Base-by-base conservation (phyloP, 1,139 yeast species). In the Suhomyces terraborum region DNA sequence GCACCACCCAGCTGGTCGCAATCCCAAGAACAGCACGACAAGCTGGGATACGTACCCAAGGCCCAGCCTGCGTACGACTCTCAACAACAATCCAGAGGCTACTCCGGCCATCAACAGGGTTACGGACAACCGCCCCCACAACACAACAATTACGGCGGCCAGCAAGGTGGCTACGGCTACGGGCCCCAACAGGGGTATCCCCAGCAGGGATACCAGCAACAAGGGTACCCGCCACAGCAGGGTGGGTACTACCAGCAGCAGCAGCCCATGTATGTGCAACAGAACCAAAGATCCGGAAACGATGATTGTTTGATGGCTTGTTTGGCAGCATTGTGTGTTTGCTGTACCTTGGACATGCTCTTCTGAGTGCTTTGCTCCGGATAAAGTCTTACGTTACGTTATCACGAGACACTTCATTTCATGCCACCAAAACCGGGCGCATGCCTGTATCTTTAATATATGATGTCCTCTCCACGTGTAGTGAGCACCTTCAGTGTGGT, bases 261-360 rank as follows among this genome's bases (percentile, higher is more conserved):
- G 52, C 85, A 76, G 50, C 88, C 86, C 0, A 74, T 80, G 56
- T 82, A 82, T 49, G 87, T 82, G 9, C 86, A 80, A 55, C 73
- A 66, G 43, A 84, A 79, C 52, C 77, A 64, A 42, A 66, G 64
- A 22, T 63, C 64, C 18, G 60, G 61, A 32, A 72, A 69, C 36
- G 63, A 65, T 45, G 57, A 58, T 16, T 83, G 88, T 62, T 71
- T 82, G 55, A 73, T 80, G 63, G 89, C 80, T 4, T 84, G 89
- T 66, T 68, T 83, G 52, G 88, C 82, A 21, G 88, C 87, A 8
- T 52, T 82, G 62, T 84, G 91, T 77, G 55, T 83, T 50, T 84
- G 93, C 61, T 83, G 87, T 64, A 80, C 89, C 5, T 66, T 84
- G 53, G 89, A 84, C 57, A 77, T 82, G 56, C 53, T 84, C 23